Percentiles rank a stretch among this genome's conserved stretches.
phyloP scores from a whole-genome alignment of 352 stramenopile genomes.

The Phytophthora podocarpi region DNA sequence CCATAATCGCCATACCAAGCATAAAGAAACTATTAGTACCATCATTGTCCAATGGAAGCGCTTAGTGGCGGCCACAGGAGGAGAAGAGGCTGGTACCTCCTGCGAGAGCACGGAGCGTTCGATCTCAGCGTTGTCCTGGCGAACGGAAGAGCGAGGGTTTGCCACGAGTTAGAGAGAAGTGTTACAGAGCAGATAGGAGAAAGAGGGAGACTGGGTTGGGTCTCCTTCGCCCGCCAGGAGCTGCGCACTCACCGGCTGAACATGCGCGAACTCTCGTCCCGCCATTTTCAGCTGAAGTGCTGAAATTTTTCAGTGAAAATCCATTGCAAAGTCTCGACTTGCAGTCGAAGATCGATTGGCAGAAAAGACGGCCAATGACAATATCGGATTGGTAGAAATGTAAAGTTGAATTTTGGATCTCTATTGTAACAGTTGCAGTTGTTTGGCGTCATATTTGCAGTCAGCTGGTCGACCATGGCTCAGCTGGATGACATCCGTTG shows the following conservation, averaged over 20 bases:
- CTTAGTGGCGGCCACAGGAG: background rate
- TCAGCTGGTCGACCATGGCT: constrained; percentile 3
- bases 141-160: constrained; percentile 6
- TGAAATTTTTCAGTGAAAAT: too few species aligned
- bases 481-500: background rate
- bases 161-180: background rate
- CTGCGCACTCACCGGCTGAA: constrained; percentile 62
- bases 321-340: too few species aligned
- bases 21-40: constrained; percentile 1
- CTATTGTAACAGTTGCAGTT: constrained; percentile 11
- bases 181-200: constrained; percentile 11
- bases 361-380: constrained; percentile 17
- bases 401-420: background rate
- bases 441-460: background rate
- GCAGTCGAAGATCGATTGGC: constrained; percentile 19
- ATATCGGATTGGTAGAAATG: constrained; percentile 9
- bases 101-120: constrained; percentile 82
- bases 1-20: background rate
- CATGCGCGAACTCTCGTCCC: constrained; percentile 76
- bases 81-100: constrained; percentile 39
- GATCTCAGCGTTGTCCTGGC: constrained; percentile 85
- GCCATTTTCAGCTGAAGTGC: constrained; percentile 41
- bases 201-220: background rate
- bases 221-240: background rate
- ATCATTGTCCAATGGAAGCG: background rate